Base-by-base conservation (phyloP, 331 rosid species). In the Phaseolus coccineus region DNA sequence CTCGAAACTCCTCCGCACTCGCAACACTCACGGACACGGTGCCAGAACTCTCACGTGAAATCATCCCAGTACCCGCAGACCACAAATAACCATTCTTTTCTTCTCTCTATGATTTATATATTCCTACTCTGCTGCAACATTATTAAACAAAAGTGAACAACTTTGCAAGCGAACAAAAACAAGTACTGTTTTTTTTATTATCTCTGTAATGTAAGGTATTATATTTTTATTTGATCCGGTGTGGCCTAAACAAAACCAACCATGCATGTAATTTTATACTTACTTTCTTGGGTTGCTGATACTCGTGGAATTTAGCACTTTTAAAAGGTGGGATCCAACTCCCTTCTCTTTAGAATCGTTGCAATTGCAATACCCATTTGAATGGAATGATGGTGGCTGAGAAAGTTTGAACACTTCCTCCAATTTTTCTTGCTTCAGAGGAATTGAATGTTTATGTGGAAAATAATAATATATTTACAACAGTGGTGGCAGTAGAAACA, bases 41-140 rank as follows among this genome's bases (percentile, higher is more conserved):
- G 81, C 69, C 86, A 81, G 87, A 72, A 66, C 75, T 85, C 80
- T 90, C 96, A 91, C 96, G 93, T 89, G 97, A 88, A 87, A 77
- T 80, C 79, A 76, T 70, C 84, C 65, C 92, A 59, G 81, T 64
- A 77, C 77, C 78, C 75, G 55, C 87, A 85, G 81, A 63, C 83
- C 30, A 83, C 56, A 80, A 77, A 77, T 74, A 80, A 80, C 86
- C 83, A 78, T 85, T 82, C 82, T 84, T 91, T 77, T 71, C 86
- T 30, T 77, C 80, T 83, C 93, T 71, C 96, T 73, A 86, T 83
- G 88, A 84, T 77, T 80, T 87, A 79, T 85, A 82, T 84, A 78
- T 77, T 85, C 79, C 53, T 27, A 59, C 76, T 30, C 90, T 86
- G 87, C 90, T 76, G 2, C 84, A 74, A 8, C 84, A 82, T 84